phyloP scores from a whole-genome alignment of 257 asterid genomes.

The Fraxinus americana region DNA sequence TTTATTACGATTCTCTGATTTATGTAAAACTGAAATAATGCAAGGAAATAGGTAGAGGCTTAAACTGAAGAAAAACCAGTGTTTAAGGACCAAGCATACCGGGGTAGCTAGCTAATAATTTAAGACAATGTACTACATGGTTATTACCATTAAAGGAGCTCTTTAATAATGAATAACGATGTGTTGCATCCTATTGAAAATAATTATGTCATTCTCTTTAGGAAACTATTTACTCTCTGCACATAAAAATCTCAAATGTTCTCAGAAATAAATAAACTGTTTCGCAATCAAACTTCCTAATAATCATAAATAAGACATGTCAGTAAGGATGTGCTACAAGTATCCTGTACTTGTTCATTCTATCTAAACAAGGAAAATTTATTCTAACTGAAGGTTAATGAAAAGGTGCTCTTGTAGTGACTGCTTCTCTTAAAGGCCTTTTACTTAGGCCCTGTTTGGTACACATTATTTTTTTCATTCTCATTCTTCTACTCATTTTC shows the following conservation, averaged over 20 bases:
- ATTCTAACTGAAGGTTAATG: not conserved
- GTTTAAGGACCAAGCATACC: not conserved
- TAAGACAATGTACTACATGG: not conserved
- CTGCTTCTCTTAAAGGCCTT: not conserved
- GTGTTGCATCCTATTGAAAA: not conserved
- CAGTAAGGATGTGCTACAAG: not conserved
- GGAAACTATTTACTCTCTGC: not conserved
- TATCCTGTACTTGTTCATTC: not conserved
- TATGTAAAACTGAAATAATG: not conserved
- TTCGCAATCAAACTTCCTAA: not conserved
- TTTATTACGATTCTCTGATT: not conserved
- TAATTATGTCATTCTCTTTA: not conserved
- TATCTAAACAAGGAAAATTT: not conserved
- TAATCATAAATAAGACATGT: not conserved
- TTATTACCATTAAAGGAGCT: not conserved
- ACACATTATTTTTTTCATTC: no score
- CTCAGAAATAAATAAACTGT: not conserved
- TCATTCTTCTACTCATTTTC: no score
- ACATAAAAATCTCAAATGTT: not conserved
- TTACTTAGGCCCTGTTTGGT: no score
- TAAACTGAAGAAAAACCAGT: not conserved
- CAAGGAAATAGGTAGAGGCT: not conserved
- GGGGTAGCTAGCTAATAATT: not conserved
- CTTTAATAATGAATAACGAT: not conserved
- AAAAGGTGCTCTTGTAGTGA: not conserved